Conservation (phyloP, 257 asterid genomes). For the Solanum rostratum region DNA sequence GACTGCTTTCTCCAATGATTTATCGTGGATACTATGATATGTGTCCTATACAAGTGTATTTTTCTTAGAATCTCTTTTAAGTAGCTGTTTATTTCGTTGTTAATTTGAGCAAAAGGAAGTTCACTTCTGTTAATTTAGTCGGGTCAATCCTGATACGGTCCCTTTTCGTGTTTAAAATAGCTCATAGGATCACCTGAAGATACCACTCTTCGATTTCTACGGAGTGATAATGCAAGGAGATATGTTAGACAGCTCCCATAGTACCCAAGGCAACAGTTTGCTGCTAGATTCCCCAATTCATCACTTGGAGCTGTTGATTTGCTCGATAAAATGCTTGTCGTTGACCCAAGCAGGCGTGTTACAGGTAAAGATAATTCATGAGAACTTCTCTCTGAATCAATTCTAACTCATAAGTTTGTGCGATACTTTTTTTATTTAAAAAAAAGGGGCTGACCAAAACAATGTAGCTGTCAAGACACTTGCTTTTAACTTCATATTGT, state of each 20-base stretch:
- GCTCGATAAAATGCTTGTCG: constrained; percentile 45
- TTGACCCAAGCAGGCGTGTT: constrained; percentile 42
- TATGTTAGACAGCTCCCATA: constrained; percentile 51
- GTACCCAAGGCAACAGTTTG: constrained; percentile 32
- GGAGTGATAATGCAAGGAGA: constrained; percentile 51
- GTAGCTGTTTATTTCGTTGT: background rate
- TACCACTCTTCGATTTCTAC: constrained; percentile 45
- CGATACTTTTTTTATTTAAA: background rate
- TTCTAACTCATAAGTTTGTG: background rate
- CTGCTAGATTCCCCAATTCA: constrained; percentile 31
- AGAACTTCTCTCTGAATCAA: background rate
- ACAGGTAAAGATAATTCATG: constrained; percentile 21
- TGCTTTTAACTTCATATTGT: no score
- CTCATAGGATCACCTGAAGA: constrained; percentile 53
- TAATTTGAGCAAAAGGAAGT: background rate
- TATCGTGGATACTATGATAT: background rate
- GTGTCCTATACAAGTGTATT: background rate
- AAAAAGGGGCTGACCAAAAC: no score
- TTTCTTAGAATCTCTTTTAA: background rate
- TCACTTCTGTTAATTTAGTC: background rate
- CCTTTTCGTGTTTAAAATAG: constrained; percentile 8
- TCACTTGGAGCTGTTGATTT: constrained; percentile 41
- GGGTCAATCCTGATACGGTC: background rate
- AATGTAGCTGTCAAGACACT: no score
- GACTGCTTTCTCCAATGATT: background rate